Base-by-base conservation (phyloP, 2,329 filamentous ascomycete species). In the Orbilia blumenaviensis region DNA sequence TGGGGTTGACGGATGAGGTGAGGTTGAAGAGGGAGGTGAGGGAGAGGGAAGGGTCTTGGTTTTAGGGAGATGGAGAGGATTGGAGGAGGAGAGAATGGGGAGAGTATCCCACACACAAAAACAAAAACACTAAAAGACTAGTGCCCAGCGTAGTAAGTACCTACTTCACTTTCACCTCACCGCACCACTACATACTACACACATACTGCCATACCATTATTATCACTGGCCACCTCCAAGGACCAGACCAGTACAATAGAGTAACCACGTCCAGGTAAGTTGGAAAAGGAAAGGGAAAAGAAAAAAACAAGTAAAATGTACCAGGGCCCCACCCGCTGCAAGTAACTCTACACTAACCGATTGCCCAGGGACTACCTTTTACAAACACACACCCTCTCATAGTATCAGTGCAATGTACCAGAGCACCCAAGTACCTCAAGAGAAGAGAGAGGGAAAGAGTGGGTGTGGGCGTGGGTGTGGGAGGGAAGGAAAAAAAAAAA, bases 1-100 rank as follows among this genome's bases (percentile, higher is more conserved):
- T 27, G 62, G 38, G 44, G 56, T 44, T 62, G 69, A 62, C 41
- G 69, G 61, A 56, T 48, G 60, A 54, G 77, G 73, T 38, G 46
- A 67, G 58, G 42, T 61, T 72, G 38, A 61, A 50, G 48, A 64
- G 46, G 27, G 38, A 48, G 62, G 38, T 48, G 42, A 58, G 63
- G 75, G 71, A 68, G 34, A 54, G 44, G 62, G 56, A 58, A 67
- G 69, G 69, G 62, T 63, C 61, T 52, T 75, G 62, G 52, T 75
- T 75, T 75, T 75, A 75, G 69, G 69, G 69, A 74, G 61, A 66
- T 52, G 44, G 36, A 34, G 25, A 44, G 56, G 42, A 23, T 41
- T 66, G 60, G 61, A 34, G 64, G 64, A 64, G 50, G 42, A 68
- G 54, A 56, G 63, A 46, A 62, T 62, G 67, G 54, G 36, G 61